Percentiles rank a stretch among this genome's conserved stretches.
These are phyloP conservation scores for Elaeis oleifera DNA, from an alignment of 202 grass and related monocot genomes.

Conservation along the genomic window DNA sequence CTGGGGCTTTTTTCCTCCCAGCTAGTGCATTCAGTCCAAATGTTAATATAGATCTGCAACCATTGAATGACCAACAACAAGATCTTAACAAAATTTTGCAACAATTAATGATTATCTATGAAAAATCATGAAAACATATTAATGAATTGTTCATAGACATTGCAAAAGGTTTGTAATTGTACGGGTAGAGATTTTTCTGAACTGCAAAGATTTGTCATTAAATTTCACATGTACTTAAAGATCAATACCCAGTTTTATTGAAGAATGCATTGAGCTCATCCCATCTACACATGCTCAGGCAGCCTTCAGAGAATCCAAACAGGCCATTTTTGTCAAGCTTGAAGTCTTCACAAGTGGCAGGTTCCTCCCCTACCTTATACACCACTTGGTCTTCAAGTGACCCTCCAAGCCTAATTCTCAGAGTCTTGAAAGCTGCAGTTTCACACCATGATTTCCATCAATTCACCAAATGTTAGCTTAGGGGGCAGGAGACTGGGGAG, in stretches of 20 bases:
- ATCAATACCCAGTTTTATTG: constrained; percentile 29
- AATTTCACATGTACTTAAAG: too few species aligned
- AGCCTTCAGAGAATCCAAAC: constrained; percentile 47
- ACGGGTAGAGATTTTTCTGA: background rate
- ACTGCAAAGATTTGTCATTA: background rate
- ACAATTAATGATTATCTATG: too few species aligned
- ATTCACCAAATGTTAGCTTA: too few species aligned
- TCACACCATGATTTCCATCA: background rate
- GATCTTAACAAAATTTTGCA: too few species aligned
- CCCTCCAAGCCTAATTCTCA: constrained; percentile 47
- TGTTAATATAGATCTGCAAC: constrained; percentile 39
- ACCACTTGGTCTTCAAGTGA: constrained; percentile 51
- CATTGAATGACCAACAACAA: background rate
- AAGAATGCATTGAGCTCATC: constrained; percentile 52
- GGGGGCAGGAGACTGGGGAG: too few species aligned
- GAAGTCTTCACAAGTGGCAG: constrained; percentile 24
- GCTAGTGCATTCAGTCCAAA: constrained; percentile 57
- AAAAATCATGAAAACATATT: too few species aligned
- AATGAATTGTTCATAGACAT: too few species aligned
- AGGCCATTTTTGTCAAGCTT: constrained; percentile 24
- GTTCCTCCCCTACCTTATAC: constrained; percentile 29
- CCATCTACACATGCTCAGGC: constrained; percentile 43
- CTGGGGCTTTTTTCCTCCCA: constrained; percentile 26
- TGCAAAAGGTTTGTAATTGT: background rate
- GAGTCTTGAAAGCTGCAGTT: constrained; percentile 31